Evolutionary conservation across 2,329 filamentous ascomycete species (phyloP).

Genomic region (Parafenestella ontariensis): DNA sequence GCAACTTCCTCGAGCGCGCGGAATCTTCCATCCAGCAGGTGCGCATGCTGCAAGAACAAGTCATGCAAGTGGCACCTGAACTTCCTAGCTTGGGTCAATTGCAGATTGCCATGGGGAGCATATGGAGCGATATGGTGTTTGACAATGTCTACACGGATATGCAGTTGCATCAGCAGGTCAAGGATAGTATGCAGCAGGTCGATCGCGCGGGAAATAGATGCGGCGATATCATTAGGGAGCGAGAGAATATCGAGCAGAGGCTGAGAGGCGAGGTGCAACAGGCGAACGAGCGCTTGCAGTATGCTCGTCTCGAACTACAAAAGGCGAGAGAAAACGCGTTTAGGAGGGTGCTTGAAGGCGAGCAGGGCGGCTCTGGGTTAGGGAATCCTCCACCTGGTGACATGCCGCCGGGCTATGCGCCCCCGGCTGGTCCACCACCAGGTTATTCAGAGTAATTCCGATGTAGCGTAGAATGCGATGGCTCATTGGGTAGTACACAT

Average conservation of each 20-base stretch:
- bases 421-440: constrained; percentile 10
- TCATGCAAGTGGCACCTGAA: constrained; percentile 50
- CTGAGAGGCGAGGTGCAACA: constrained; percentile 33
- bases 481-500: background rate
- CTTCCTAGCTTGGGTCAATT: constrained; percentile 51
- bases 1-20: constrained; percentile 58
- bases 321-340: constrained; percentile 56
- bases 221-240: constrained; percentile 45
- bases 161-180: constrained; percentile 61
- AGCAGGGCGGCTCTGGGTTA: background rate
- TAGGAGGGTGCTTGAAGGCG: constrained; percentile 30
- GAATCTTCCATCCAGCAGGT: constrained; percentile 55
- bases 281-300: constrained; percentile 40
- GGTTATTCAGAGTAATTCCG: background rate
- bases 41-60: constrained; percentile 46
- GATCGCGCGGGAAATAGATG: constrained; percentile 25
- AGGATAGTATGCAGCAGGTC: constrained; percentile 50
- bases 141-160: constrained; percentile 63
- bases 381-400: background rate
- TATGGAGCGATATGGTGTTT: constrained; percentile 62
- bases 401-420: constrained; percentile 1
- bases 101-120: constrained; percentile 54
- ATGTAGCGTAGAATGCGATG: background rate
- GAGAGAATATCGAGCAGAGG: constrained; percentile 37
- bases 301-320: constrained; percentile 51